Base-by-base conservation (phyloP, 2,329 filamentous ascomycete species). In the Sordariomycetes sp. region DNA sequence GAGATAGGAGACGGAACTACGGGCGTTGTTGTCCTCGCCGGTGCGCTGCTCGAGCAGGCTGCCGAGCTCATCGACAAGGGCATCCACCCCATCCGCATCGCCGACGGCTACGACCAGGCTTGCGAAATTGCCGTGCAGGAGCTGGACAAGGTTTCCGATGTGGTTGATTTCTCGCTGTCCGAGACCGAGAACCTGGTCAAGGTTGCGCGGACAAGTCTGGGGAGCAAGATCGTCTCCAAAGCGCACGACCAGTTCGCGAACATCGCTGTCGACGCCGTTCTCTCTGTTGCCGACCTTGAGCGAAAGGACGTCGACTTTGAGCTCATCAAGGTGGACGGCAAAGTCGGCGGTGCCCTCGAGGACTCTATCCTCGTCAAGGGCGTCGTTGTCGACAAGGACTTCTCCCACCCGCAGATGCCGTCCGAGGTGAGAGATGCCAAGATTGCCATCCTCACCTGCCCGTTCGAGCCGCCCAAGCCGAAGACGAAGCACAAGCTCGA, bases 401-500 rank as follows among this genome's bases (percentile, higher is more conserved):
- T 99, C 74, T 97, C 94, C 40, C 94, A 99, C 73, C 94, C 94
- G 14, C 94, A 99, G 77, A 99, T 99, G 94, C 94, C 94, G 12
- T 89, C 88, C 55, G 91, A 97, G 74, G 93, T 99, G 63, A 83
- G 80, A 66, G 91, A 99, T 74, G 95, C 94, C 69, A 97, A 97
- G 79, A 86, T 99, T 69, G 94, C 94, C 65, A 99, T 99, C 68
- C 78, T 99, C 60, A 99, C 94, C 56, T 99, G 94, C 72, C 91
- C 94, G 3, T 99, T 99, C 70, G 94, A 99, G 78, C 94, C 94
- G 35, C 94, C 94, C 55, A 99, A 99, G 82, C 94, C 94, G 65
- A 99, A 99, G 84, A 99, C 94, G 54, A 99, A 99, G 83, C 94
- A 99, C 77, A 96, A 97, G 80, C 83, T 99, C 61, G 94, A 99